These are phyloP conservation scores for Thelonectria discophora DNA, from an alignment of 2,329 filamentous ascomycete species.

Conservation along the genomic window DNA sequence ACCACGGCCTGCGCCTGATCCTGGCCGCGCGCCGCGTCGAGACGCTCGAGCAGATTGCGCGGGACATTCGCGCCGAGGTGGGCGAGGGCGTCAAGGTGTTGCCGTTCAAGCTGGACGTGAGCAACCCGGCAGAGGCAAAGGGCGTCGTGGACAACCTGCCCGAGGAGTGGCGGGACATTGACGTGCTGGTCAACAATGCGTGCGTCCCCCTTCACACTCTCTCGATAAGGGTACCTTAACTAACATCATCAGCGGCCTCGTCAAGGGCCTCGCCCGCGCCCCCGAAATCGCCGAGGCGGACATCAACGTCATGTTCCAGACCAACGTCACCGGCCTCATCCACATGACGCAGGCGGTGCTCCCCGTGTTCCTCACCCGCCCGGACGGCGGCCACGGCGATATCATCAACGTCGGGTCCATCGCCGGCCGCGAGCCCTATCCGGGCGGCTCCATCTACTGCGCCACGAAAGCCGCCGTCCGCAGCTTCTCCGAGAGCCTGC, in stretches of 20 bases:
- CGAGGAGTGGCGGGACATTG: conserved; percentile 82
- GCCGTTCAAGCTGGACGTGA: conserved; percentile 87
- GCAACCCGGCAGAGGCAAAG: conserved; percentile 77
- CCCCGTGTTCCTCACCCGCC: conserved; percentile 80
- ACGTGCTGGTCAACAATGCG: conserved; percentile 97
- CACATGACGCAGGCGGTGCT: conserved; percentile 95
- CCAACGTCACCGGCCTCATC: conserved; percentile 94
- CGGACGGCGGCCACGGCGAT: conserved; percentile 81
- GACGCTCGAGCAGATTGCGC: conserved; percentile 76
- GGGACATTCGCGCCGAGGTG: conserved; percentile 78
- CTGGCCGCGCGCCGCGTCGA: conserved; percentile 90
- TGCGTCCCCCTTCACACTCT: no score
- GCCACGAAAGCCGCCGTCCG: conserved; percentile 90
- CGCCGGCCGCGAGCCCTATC: conserved; percentile 84
- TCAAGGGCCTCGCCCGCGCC: conserved; percentile 86
- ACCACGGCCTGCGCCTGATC: conserved; percentile 81
- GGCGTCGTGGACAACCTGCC: conserved; percentile 78
- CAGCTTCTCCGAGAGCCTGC: conserved; percentile 82
- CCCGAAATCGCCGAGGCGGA: conserved; percentile 85
- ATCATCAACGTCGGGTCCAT: conserved; percentile 96
- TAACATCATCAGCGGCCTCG: conserved; percentile 71
- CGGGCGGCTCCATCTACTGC: conserved; percentile 90
- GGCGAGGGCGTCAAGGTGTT: conserved; percentile 83
- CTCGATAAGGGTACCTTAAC: no score
- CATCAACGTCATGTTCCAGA: conserved; percentile 86